phyloP scores from a whole-genome alignment of 495 filamentous ascomycete genomes.

The Sordaria brevicollis region DNA sequence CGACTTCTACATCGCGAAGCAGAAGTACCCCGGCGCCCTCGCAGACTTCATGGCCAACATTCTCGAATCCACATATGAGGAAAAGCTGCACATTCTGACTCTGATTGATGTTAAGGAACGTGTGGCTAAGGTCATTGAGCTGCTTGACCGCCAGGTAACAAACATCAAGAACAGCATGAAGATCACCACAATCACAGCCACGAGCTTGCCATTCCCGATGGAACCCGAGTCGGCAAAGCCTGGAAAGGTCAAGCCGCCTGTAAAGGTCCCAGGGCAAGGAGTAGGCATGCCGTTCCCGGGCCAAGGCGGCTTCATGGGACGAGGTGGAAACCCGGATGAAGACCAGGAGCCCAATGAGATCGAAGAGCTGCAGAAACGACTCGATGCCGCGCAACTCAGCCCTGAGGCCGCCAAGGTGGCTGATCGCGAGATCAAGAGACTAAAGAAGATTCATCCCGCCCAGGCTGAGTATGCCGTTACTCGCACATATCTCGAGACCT shows the following conservation, averaged over 20 bases:
- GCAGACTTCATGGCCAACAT: slow-evolving; percentile 96
- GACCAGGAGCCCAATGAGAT: slow-evolving; percentile 72
- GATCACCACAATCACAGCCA: slow-evolving; percentile 59
- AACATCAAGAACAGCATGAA: slow-evolving; percentile 73
- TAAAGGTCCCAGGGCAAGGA: slow-evolving; percentile 14
- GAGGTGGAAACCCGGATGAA: slow-evolving; percentile 38
- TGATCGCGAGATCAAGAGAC: slow-evolving; percentile 74
- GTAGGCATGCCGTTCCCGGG: slow-evolving; percentile 33
- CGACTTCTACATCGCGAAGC: slow-evolving; percentile 72
- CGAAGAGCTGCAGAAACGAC: slow-evolving; percentile 81
- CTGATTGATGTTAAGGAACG: slow-evolving; percentile 67
- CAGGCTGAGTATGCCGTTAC: slow-evolving; percentile 93
- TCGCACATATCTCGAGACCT: slow-evolving; percentile 88
- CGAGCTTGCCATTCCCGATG: slow-evolving; percentile 41
- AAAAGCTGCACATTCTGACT: slow-evolving; percentile 75
- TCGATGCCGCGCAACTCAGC: slow-evolving; percentile 67
- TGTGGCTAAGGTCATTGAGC: slow-evolving; percentile 65
- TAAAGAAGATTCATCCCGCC: slow-evolving; percentile 89
- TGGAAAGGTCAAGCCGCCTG: slow-evolving; percentile 14
- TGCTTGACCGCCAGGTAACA: slow-evolving; percentile 68
- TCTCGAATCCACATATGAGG: slow-evolving; percentile 72
- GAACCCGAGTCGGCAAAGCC: slow-evolving; percentile 35
- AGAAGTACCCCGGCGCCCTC: slow-evolving; percentile 77
- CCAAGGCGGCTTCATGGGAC: slow-evolving; percentile 27
- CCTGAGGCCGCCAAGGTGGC: slow-evolving; percentile 70